Evolutionary conservation across 768 basidiomycete species (phyloP).

Genomic region (Hypsizygus marmoreus): DNA sequence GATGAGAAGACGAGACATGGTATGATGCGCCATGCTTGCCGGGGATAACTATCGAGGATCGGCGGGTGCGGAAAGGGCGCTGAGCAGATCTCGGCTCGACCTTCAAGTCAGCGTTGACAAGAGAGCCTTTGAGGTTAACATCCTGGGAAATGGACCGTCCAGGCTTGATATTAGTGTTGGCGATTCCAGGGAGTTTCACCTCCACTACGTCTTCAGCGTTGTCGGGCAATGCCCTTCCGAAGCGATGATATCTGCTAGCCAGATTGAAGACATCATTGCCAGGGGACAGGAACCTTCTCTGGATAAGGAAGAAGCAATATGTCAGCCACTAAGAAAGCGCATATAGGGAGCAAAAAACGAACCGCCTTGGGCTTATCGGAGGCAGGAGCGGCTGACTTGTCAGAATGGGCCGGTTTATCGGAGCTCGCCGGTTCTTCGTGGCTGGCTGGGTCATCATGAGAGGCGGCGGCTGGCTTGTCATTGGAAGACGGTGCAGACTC

Average conservation of each 20-base stretch:
- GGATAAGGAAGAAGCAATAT: not conserved
- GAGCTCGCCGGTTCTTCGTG: too few relatives aligned
- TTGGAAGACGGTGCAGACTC: too few relatives aligned
- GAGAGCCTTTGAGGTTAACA: not conserved
- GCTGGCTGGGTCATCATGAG: too few relatives aligned
- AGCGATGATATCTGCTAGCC: too few relatives aligned
- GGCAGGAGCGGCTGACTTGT: not conserved
- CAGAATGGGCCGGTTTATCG: too few relatives aligned
- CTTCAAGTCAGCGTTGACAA: constrained; percentile 12
- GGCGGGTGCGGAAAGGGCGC: not conserved
- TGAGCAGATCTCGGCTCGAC: not conserved
- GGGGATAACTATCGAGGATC: constrained; percentile 11
- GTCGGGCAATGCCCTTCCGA: too few relatives aligned
- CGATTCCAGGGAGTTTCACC: too few relatives aligned
- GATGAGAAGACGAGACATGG: constrained; percentile 19
- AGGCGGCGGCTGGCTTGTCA: too few relatives aligned
- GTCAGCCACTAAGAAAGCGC: not conserved
- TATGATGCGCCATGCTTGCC: constrained; percentile 28
- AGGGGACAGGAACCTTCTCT: constrained; percentile 7
- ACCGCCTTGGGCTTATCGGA: constrained; percentile 9
- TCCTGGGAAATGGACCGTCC: too few relatives aligned
- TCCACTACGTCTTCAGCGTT: too few relatives aligned
- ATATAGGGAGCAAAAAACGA: constrained; percentile 5
- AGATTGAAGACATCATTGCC: too few relatives aligned
- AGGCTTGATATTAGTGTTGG: too few relatives aligned